These are phyloP conservation scores for Claviceps arundinis DNA, from an alignment of 2,329 filamentous ascomycete genomes.

Conservation along the genomic window DNA sequence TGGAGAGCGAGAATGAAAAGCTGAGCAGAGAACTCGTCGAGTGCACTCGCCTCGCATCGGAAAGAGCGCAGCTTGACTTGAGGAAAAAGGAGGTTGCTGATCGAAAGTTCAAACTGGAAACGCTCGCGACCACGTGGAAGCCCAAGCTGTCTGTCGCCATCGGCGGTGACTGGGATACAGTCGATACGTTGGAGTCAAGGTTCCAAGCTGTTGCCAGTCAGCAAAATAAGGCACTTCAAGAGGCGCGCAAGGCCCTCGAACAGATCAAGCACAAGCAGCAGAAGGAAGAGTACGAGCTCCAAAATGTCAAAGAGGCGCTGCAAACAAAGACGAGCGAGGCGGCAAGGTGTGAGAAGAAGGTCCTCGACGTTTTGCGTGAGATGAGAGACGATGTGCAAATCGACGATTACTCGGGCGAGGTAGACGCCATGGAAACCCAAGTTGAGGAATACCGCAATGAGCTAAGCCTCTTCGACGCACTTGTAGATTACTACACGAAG, in stretches of 20 bases:
- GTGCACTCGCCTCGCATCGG: slow-evolving; percentile 66
- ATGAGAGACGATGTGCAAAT: slow-evolving; percentile 33
- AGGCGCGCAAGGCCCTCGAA: slow-evolving; percentile 59
- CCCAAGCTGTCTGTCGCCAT: slow-evolving; percentile 55
- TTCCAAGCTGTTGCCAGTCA: slow-evolving; percentile 52
- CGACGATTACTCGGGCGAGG: slow-evolving; percentile 40
- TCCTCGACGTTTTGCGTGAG: slow-evolving; percentile 33
- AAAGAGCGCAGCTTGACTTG: slow-evolving; percentile 72
- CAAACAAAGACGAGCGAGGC: slow-evolving; percentile 51
- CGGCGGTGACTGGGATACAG: slow-evolving; percentile 48
- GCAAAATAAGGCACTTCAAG: slow-evolving; percentile 43
- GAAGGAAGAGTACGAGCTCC: slow-evolving; percentile 61
- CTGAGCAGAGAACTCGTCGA: slow-evolving; percentile 73
- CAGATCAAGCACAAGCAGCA: slow-evolving; percentile 58
- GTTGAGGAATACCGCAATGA: slow-evolving; percentile 50
- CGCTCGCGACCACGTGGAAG: slow-evolving; percentile 61
- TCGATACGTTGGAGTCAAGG: slow-evolving; percentile 53
- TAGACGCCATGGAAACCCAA: slow-evolving; percentile 40
- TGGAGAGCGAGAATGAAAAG: slow-evolving; percentile 60
- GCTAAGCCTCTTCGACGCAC: slow-evolving; percentile 52
- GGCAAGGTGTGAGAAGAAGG: slow-evolving; percentile 44
- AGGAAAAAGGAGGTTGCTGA: slow-evolving; percentile 69
- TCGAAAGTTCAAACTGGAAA: slow-evolving; percentile 61
- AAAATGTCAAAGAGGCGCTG: slow-evolving; percentile 48
- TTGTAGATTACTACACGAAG: slow-evolving; percentile 58